These are phyloP conservation scores for Micractinium conductrix DNA, from an alignment of 139 green algal species.

Conservation along the genomic window DNA sequence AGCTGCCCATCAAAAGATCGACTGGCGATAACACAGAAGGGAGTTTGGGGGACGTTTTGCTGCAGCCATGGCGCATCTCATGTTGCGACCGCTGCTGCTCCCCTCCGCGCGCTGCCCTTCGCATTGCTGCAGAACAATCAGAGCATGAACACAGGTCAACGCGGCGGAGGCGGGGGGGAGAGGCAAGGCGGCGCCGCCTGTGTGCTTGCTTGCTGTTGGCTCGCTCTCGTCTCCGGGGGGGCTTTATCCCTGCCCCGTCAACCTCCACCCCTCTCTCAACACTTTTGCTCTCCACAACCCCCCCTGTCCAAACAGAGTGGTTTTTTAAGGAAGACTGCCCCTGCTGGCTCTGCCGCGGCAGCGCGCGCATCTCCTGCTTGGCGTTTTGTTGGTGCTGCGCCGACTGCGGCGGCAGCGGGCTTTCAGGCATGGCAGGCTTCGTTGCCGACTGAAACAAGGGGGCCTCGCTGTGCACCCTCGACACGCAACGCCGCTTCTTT, in stretches of 20 bases:
- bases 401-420: conserved; percentile 27
- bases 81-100: too few species aligned
- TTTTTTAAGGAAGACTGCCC: conserved; percentile 8
- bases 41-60: too few species aligned
- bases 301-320: neutral
- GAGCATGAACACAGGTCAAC: neutral
- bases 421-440: neutral
- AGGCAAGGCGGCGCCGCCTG: neutral
- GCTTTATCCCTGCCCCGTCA: neutral
- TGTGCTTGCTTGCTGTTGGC: neutral
- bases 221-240: too few species aligned
- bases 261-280: neutral
- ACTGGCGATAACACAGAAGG: too few species aligned
- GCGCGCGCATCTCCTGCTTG: conserved; percentile 8
- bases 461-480: too few species aligned
- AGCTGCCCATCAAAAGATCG: too few species aligned
- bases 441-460: neutral
- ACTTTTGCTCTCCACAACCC: neutral
- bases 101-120: too few species aligned
- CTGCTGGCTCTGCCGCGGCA: conserved; percentile 39
- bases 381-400: too few species aligned
- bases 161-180: neutral
- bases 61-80: too few species aligned
- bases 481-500: too few species aligned
- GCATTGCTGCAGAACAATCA: too few species aligned